Evolutionary conservation across 331 rosid genomes (phyloP).

Genomic region (Ulmus americana): DNA sequence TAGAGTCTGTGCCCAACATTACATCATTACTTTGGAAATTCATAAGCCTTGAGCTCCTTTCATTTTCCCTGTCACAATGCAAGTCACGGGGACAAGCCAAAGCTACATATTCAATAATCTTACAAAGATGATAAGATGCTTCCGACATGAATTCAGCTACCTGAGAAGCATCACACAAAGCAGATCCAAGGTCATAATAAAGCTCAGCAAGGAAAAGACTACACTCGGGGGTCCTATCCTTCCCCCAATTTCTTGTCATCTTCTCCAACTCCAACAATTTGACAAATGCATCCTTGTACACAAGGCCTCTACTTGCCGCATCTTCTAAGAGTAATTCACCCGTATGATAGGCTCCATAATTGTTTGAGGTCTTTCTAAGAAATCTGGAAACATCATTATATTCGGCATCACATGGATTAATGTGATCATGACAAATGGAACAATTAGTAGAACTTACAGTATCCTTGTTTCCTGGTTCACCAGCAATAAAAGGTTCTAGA

Average conservation of each 20-base stretch:
- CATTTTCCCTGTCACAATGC: conserved; percentile 34
- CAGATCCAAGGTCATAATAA: conserved; percentile 71
- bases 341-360: conserved; percentile 79
- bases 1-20: conserved; percentile 29
- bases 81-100: conserved; percentile 54
- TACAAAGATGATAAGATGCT: conserved; percentile 82
- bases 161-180: conserved; percentile 52
- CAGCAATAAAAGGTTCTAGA: conserved; percentile 69
- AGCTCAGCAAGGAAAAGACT: conserved; percentile 80
- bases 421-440: conserved; percentile 30
- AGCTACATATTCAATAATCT: conserved; percentile 83
- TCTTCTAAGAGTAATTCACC: conserved; percentile 78
- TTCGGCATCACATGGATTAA: conserved; percentile 50
- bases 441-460: conserved; percentile 25
- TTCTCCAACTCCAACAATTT: conserved; percentile 88
- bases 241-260: conserved; percentile 86
- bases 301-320: conserved; percentile 48
- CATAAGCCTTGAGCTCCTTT: conserved; percentile 23
- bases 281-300: conserved; percentile 53
- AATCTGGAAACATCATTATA: conserved; percentile 51
- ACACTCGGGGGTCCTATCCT: conserved; percentile 75
- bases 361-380: conserved; percentile 54
- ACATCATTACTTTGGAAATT: conserved; percentile 33
- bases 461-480: conserved; percentile 42
- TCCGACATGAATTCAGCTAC: conserved; percentile 63